phyloP scores from a whole-genome alignment of 805 yeast genomes.

The Zygosaccharomyces gambellarensis region DNA sequence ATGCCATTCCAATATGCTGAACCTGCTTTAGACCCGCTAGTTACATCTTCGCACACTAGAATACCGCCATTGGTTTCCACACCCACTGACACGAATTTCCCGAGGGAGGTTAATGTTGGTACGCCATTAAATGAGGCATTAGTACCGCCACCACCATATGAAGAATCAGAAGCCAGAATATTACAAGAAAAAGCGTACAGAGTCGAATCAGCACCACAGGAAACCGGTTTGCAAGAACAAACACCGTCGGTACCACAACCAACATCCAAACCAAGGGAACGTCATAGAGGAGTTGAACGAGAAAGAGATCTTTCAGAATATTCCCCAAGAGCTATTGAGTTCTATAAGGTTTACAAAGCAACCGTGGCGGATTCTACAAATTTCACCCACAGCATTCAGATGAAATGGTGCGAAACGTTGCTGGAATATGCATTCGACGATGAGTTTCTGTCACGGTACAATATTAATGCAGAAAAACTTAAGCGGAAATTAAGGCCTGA shows the following conservation, averaged over 20 bases:
- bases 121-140: background rate
- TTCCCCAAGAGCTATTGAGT: slow-evolving; percentile 19
- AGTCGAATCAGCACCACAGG: slow-evolving; percentile 4
- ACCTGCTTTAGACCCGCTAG: background rate
- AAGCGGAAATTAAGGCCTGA: slow-evolving; percentile 38
- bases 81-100: background rate
- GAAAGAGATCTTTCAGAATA: slow-evolving; percentile 17
- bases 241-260: background rate
- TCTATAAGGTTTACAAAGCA: slow-evolving; percentile 22
- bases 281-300: slow-evolving; percentile 1
- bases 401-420: slow-evolving; percentile 57
- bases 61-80: slow-evolving; percentile 1
- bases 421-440: slow-evolving; percentile 44
- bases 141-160: slow-evolving; percentile 22
- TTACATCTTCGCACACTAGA: background rate
- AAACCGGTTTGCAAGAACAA: background rate
- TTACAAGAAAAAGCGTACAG: slow-evolving; percentile 22
- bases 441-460: slow-evolving; percentile 40
- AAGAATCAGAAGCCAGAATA: slow-evolving; percentile 16
- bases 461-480: slow-evolving; percentile 44
- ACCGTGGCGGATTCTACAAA: slow-evolving; percentile 26
- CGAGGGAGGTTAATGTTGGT: background rate
- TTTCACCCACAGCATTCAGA: slow-evolving; percentile 51
- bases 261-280: background rate
- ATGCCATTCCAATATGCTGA: slow-evolving; percentile 13